Evolutionary conservation across 2,329 filamentous ascomycete genomes (phyloP), one percentile per base, ranked within the genome.

Genomic region (Apiospora kogelbergensis): DNA sequence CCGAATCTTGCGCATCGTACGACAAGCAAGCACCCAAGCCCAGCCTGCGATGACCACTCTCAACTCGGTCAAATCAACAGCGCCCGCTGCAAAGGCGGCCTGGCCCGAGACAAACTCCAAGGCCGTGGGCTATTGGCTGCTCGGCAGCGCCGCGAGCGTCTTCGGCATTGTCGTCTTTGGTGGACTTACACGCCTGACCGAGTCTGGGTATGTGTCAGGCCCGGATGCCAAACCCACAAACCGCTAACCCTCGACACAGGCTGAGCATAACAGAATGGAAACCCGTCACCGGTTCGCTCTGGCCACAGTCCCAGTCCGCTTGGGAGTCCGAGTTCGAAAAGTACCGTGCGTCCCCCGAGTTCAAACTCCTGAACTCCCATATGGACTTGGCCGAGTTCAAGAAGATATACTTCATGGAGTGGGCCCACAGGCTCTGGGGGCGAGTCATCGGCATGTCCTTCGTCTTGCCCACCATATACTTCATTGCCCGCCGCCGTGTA

Each of bases 391-490:
- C 90, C 69, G 96, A 99, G 79, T 99, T 98, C 84, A 98, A 98
- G 82, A 92, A 96, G 79, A 99, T 99, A 74, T 99, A 98, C 87
- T 99, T 92, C 81, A 98, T 98, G 96, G 96, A 99, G 85, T 99
- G 96, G 96, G 90, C 91, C 57, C 96, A 99, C 81, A 90, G 96
- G 40, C 86, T 98, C 68, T 98, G 96, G 95, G 96, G 96, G 63
- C 91, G 96, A 72, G 86, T 97, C 74, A 93, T 99, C 69, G 96
- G 96, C 70, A 81, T 98, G 71, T 92, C 93, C 66, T 98, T 98
- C 80, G 90, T 97, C 64, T 78, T 98, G 1, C 96, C 96, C 1
- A 93, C 95, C 9, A 81, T 91, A 68, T 98, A 97, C 85, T 97
- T 98, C 78, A 88, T 98, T 77, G 90, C 91, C 24, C 90, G 92